These are phyloP conservation scores for Halophytophthora polymorphica DNA, from an alignment of 352 stramenopile genomes.

Conservation along the genomic window DNA sequence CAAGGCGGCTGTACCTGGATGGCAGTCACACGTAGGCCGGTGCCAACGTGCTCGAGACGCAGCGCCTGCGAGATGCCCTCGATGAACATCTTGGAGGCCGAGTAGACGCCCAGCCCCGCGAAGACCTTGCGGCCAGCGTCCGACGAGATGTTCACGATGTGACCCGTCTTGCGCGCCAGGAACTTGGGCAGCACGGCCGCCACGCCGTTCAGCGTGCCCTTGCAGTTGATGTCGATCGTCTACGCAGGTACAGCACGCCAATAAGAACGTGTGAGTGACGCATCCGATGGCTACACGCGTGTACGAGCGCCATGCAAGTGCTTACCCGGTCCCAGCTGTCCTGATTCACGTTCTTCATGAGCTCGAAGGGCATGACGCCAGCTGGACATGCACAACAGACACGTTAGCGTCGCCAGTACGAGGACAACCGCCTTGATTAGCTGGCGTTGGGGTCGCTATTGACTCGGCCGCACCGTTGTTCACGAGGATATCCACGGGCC, in stretches of 20 bases:
- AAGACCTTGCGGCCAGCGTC: constrained; percentile 83
- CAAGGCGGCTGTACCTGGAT: constrained; percentile 47
- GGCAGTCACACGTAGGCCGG: constrained; percentile 83
- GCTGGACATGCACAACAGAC: constrained; percentile 25
- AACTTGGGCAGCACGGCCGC: constrained; percentile 70
- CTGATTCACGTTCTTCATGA: constrained; percentile 88
- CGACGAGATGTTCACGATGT: constrained; percentile 89
- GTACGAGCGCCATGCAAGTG: not conserved
- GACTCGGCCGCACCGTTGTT: constrained; percentile 61
- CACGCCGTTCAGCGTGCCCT: constrained; percentile 88
- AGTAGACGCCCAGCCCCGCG: constrained; percentile 84
- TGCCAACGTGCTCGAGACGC: constrained; percentile 83
- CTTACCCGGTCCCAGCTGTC: constrained; percentile 86
- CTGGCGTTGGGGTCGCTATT: too few species aligned
- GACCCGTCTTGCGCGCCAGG: constrained; percentile 64
- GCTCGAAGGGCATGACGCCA: constrained; percentile 92
- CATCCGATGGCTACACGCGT: not conserved
- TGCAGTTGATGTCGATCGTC: constrained; percentile 94
- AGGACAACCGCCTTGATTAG: not conserved
- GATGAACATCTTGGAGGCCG: constrained; percentile 91
- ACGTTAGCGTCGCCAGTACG: not conserved
- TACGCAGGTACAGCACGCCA: constrained; percentile 8
- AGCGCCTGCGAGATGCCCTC: constrained; percentile 86
- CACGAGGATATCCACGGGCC: constrained; percentile 85
- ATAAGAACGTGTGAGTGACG: constrained; percentile 1